Evolutionary conservation across 1,284 basidiomycete genomes (phyloP).

Genomic region (Ganoderma resinaceum): DNA sequence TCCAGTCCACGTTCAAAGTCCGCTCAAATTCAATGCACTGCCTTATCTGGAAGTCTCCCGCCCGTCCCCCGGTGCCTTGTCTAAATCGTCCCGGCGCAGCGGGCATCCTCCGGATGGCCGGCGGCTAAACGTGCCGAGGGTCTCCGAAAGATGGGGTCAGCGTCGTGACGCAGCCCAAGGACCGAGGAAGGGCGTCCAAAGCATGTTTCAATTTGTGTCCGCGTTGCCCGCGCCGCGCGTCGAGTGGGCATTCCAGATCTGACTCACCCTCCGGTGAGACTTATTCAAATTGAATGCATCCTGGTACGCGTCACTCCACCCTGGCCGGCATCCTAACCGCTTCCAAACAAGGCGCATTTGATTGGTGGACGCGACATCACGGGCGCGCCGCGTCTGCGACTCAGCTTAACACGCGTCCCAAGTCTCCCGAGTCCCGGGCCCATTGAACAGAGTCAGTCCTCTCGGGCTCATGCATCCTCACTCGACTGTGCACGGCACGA

Average conservation of each 20-base stretch:
- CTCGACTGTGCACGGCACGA: neutral
- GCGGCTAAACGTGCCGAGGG: neutral
- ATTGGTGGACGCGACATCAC: neutral
- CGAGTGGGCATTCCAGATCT: no score
- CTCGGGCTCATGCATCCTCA: neutral
- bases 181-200: neutral
- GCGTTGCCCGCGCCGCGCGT: no score
- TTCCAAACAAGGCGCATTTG: neutral
- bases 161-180: neutral
- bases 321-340: neutral
- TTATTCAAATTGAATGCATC: neutral
- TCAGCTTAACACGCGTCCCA: neutral
- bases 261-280: neutral
- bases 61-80: conserved; percentile 10
- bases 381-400: neutral
- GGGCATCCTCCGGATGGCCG: neutral
- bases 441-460: neutral
- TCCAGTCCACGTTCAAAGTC: conserved; percentile 30
- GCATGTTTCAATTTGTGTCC: no score
- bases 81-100: conserved; percentile 10
- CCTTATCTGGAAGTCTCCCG: conserved; percentile 24
- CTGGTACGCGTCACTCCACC: neutral
- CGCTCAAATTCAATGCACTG: conserved; percentile 32
- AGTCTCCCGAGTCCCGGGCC: neutral
- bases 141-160: neutral